Evolutionary conservation across 768 basidiomycete genomes (phyloP), one percentile per base, ranked within the genome.

Genomic region (Lepiota brunneoincarnata): DNA sequence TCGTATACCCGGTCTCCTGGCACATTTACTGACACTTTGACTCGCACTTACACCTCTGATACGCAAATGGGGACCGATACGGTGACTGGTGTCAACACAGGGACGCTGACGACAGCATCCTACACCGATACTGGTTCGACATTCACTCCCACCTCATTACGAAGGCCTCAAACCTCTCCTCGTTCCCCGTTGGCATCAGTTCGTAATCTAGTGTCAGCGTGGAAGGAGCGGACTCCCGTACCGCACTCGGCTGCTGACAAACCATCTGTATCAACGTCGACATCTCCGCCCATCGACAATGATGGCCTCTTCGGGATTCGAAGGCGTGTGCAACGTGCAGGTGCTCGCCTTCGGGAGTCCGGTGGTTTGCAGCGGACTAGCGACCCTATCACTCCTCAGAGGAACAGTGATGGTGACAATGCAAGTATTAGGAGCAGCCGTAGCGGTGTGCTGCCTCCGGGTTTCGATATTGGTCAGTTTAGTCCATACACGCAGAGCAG

Each of bases 221-320:
- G 90, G 89, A 91, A 90, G 64, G 87, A 89, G 56, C 80, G 86
- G 17, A 86, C 86, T 0, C 86, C 89, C 0, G 72, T 75, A 9
- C 36, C 53, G 12, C 53, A 45, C 12, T 5, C 45, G 7, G 67
- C 77, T 5, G 68, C 65, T n/a, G 69, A 70, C 1, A 74, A 69
- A 0, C 75, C 77, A 0, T 71, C 71, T 0, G 64, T 65, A 0
- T 69, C 69, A 2, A 62, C 67, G 40, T 75, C 65, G n/a, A 49
- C 46, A 20, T 56, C 60, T 7, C 67, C 69, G 4, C 55, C 66
- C 18, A 63, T 61, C 10, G 69, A 68, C 34, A 66, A 66, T 41
- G 80, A 79, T 10, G 80, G 80, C 4, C 67, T 84, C 12, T 81
- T 84, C 59, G 83, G 77, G 38, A 69, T 83, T 42, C 69, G 81